Evolutionary conservation across 805 yeast genomes (phyloP).

Genomic region (Candida patagonica): DNA sequence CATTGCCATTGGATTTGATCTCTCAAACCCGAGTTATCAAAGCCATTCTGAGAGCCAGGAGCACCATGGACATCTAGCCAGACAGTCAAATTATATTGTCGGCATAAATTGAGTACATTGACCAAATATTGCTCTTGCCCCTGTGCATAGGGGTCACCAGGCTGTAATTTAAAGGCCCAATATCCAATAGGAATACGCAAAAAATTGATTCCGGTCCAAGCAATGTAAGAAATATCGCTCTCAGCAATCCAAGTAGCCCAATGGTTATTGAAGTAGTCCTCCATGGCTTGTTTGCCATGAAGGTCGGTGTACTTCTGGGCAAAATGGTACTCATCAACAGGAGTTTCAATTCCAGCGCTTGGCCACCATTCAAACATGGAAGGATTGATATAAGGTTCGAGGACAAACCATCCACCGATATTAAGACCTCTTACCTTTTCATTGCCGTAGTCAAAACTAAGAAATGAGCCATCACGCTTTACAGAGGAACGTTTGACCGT

Average conservation of each 20-base stretch:
- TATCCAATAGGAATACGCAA: constrained; percentile 91
- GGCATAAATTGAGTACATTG: constrained; percentile 69
- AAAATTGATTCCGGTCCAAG: constrained; percentile 59
- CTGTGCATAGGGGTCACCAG: constrained; percentile 73
- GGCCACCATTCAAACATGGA: constrained; percentile 53
- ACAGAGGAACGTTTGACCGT: not conserved
- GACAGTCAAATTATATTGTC: constrained; percentile 50
- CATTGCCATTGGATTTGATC: constrained; percentile 48
- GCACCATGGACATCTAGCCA: constrained; percentile 95
- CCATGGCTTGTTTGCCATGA: constrained; percentile 49
- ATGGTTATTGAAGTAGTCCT: constrained; percentile 46
- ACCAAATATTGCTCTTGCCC: constrained; percentile 73
- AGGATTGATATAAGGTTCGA: constrained; percentile 77
- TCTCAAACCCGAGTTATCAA: constrained; percentile 85
- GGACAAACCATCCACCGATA: constrained; percentile 84
- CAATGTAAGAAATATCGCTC: constrained; percentile 54
- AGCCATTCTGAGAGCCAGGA: constrained; percentile 96
- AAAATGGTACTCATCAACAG: constrained; percentile 78
- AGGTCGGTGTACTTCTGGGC: constrained; percentile 33
- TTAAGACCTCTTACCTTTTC: constrained; percentile 42
- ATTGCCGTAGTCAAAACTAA: constrained; percentile 22
- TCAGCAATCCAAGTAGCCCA: constrained; percentile 76
- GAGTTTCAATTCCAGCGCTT: constrained; percentile 37
- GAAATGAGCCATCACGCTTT: constrained; percentile 4
- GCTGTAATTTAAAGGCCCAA: constrained; percentile 70